A percentile compares a stretch with the other conserved stretches of the same genome.
phyloP scores from a whole-genome alignment of 305 asterid species.

The Withania somnifera region DNA sequence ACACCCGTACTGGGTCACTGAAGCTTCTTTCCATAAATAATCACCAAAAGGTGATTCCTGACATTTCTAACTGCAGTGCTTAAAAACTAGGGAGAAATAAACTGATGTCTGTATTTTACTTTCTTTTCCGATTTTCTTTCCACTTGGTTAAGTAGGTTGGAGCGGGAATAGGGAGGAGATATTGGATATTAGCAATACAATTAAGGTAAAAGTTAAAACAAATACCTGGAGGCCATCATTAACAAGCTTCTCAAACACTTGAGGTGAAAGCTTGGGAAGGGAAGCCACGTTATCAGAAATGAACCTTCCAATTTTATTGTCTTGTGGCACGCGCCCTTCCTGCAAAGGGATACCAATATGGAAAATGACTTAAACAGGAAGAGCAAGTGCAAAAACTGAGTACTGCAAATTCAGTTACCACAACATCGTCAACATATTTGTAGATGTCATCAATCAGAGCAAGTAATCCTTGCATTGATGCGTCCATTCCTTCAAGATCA shows the following conservation, averaged over 20 bases:
- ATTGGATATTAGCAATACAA: neutral
- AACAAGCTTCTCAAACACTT: constrained; percentile 55
- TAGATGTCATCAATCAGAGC: constrained; percentile 63
- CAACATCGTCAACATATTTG: constrained; percentile 87
- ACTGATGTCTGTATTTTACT: neutral
- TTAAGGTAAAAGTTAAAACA: neutral
- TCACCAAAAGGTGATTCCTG: neutral
- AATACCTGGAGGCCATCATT: constrained; percentile 76
- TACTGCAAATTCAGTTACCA: constrained; percentile 29
- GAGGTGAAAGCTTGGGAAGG: constrained; percentile 59
- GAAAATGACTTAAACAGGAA: neutral
- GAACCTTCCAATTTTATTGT: constrained; percentile 60
- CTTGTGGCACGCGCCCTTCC: constrained; percentile 72
- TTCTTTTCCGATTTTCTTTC: neutral
- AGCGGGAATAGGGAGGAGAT: neutral
- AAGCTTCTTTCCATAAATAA: neutral
- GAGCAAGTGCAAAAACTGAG: neutral
- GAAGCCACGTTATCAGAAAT: constrained; percentile 58
- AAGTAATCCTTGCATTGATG: constrained; percentile 64
- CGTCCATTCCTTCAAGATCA: constrained; percentile 90
- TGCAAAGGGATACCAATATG: constrained; percentile 7
- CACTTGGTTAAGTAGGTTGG: neutral
- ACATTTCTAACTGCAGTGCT: neutral
- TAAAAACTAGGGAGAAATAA: neutral
- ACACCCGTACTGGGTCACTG: too few species aligned